Base-by-base conservation (phyloP, 2,329 filamentous ascomycete species). In the Fusarium dlaminii region DNA sequence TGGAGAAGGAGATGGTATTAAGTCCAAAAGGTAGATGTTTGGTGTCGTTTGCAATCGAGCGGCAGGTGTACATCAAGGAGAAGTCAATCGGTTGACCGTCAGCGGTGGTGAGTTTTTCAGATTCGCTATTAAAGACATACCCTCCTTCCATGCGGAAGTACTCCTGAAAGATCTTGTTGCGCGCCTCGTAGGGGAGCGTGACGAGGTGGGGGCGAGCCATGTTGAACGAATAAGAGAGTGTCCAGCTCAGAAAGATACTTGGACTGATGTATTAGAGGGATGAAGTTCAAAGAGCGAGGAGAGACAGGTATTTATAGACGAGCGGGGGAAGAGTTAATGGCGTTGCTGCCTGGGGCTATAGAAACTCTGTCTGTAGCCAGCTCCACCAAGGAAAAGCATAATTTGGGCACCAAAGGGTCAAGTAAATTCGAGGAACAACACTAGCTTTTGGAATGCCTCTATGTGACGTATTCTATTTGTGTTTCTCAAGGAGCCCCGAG, bases 141-240 rank as follows among this genome's bases (percentile, higher is more conserved):
- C 63, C 63, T 13, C 34, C 57, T 14, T 67, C 51, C 8, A 58
- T 27, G 9, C 30, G 32, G 27, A 67, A 69, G 29, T 54, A 54
- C 13, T 48, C 46, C 22, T 18, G 10, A 18, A 49, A 49, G 46
- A 69, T 63, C 7, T 17, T 13, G 20, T 7, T 6, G 15, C 37
- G 36, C 6, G 67, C 18, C 6, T 62, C 63, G 8, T 7, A 34
- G 5, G 63, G 56, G n/a, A 69, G 63, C 37, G 63, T 51, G 34
- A 37, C 15, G 27, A 65, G 42, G 9, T 24, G 22, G 9, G 7
- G 27, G 13, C 18, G 43, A 59, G 20, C 10, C 45, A 60, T 60
- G 5, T 9, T n/a, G 8, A 8, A 27, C 5, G 42, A 27, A 42
- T 10, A n/a, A 24, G 22, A n/a, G 9, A 17, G 11, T 18, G 9